Evolutionary conservation across 805 yeast genomes (phyloP), one percentile per base, ranked within the genome.

Genomic region (Candida anglica): DNA sequence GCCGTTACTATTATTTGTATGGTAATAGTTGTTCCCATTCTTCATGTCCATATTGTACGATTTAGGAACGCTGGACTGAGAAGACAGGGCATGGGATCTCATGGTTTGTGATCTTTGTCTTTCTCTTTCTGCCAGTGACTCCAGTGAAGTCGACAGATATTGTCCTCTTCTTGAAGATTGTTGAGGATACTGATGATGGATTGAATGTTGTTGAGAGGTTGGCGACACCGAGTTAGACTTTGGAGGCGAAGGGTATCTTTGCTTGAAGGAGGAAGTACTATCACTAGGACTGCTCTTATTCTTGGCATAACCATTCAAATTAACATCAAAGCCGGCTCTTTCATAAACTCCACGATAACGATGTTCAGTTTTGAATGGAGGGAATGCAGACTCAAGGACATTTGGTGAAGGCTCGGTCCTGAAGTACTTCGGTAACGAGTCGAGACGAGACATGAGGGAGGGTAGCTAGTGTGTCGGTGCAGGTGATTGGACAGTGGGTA

Each of bases 301-400:
- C n/a, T n/a, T n/a, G n/a, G n/a, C n/a, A n/a, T n/a, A n/a, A n/a
- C n/a, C n/a, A n/a, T n/a, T n/a, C n/a, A 36, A 41, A 31, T 50
- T 49, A 19, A 66, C 64, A 26, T 84, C 93, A 47, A 85, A 85
- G 0, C 95, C 95, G 0, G 93, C 93, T 44, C 93, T 60, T 52
- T 85, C 93, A 56, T 82, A 77, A 2, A 83, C 93, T 2, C 88
- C 80, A 44, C 70, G 69, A 46, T 79, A 81, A 19, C 77, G 60
- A 30, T 71, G 77, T 23, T 73, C 73, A 0, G 82, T 75, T 35
- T 77, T 78, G 40, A 85, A 58, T 0, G 86, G 82, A 2, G 94
- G 94, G 44, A 84, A 85, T 3, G 81, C 75, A 8, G 77, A 71
- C 43, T 75, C 58, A 27, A 47, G 47, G 6, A 49, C 44, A 27